Percentiles rank a stretch among this genome's conserved stretches.
Conservation (phyloP, 176 grass and related monocot species). For the Aegilops speltoides region DNA sequence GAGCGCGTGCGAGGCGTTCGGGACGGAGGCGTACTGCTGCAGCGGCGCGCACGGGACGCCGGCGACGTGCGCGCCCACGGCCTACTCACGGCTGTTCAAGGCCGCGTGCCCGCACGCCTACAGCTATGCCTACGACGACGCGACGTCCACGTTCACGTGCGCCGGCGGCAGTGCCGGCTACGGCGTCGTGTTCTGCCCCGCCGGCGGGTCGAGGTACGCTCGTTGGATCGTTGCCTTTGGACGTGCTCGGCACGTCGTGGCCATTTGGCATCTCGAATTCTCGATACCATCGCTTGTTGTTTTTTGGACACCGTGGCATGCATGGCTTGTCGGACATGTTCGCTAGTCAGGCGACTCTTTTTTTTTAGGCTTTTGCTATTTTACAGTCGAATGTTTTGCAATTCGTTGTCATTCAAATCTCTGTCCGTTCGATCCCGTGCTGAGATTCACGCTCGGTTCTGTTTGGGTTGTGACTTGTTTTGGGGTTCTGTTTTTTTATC, state of each 20-base stretch:
- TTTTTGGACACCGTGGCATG: neutral
- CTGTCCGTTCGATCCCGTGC: too few species aligned
- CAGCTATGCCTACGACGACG: conserved; percentile 71
- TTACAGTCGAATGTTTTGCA: too few species aligned
- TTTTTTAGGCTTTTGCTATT: too few species aligned
- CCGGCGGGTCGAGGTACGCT: conserved; percentile 32
- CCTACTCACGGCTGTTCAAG: conserved; percentile 62
- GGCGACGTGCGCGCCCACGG: conserved; percentile 44
- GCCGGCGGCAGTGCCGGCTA: conserved; percentile 33
- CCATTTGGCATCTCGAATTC: neutral
- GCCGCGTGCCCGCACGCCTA: conserved; percentile 48
- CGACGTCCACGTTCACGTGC: conserved; percentile 66
- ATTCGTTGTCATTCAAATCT: too few species aligned
- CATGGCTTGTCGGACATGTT: neutral
- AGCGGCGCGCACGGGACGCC: conserved; percentile 51
- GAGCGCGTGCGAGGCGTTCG: conserved; percentile 87
- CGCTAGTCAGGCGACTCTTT: too few species aligned
- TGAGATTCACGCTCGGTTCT: too few species aligned
- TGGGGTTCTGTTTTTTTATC: too few species aligned
- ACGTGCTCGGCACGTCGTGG: neutral
- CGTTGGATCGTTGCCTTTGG: neutral
- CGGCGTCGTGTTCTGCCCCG: conserved; percentile 57
- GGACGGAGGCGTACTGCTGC: conserved; percentile 57
- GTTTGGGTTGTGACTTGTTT: too few species aligned
- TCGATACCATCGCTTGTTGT: too few species aligned